Conservation (phyloP, 2,329 filamentous ascomycete species). For the Sporothrix globosa region DNA sequence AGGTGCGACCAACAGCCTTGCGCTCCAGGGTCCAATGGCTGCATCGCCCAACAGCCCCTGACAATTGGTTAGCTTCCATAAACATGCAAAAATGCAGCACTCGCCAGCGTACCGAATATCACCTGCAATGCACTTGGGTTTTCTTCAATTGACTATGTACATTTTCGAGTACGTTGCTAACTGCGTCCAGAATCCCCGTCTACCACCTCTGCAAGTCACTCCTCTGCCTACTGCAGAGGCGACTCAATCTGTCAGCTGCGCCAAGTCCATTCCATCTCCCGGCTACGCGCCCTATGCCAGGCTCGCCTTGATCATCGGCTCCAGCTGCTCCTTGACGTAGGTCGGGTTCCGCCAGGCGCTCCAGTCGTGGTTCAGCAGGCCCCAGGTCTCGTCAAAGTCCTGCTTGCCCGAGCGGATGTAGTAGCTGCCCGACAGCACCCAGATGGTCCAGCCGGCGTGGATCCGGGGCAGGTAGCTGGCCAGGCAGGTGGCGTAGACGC, state of each 20-base stretch:
- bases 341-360: constrained; percentile 52
- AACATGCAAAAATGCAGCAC: neutral
- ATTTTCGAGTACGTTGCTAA: neutral
- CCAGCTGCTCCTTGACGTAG: constrained; percentile 50
- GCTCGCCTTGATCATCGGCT: constrained; percentile 46
- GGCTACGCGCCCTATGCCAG: constrained; percentile 29
- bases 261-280: neutral
- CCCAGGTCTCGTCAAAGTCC: constrained; percentile 63
- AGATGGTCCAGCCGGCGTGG: constrained; percentile 61
- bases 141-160: neutral
- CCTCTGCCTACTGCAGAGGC: too few relatives aligned
- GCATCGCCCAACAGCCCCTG: constrained; percentile 1
- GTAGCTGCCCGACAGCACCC: constrained; percentile 63
- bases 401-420: constrained; percentile 57
- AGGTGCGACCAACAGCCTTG: neutral
- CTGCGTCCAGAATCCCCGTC: too few relatives aligned
- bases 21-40: neutral
- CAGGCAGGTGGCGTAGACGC: constrained; percentile 58
- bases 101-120: neutral
- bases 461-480: constrained; percentile 52
- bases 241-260: constrained; percentile 25
- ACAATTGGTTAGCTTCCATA: neutral
- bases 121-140: neutral
- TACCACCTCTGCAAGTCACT: too few relatives aligned
- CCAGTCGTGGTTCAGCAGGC: constrained; percentile 59